These are phyloP conservation scores for Calycina herbarum DNA, from an alignment of 2,329 filamentous ascomycete genomes.

Conservation along the genomic window DNA sequence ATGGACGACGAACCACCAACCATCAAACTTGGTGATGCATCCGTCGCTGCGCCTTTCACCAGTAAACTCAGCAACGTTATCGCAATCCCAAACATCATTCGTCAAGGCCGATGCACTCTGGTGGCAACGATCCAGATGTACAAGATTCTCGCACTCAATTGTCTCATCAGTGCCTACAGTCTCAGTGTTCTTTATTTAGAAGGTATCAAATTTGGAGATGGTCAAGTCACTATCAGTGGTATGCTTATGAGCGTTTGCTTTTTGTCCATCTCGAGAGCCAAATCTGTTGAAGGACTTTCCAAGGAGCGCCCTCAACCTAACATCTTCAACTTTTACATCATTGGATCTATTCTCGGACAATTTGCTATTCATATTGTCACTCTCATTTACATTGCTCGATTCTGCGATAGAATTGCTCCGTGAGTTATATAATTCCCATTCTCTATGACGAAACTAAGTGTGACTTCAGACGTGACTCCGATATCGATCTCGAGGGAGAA, in stretches of 20 bases:
- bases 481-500: conserved; percentile 90
- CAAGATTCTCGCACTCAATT: conserved; percentile 98
- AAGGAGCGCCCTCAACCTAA: conserved; percentile 98
- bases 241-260: conserved; percentile 99
- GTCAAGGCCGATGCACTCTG: conserved; percentile 94
- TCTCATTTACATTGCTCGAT: conserved; percentile 88
- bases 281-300: conserved; percentile 90
- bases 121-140: conserved; percentile 99
- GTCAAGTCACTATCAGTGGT: conserved; percentile 96
- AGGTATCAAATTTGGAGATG: conserved; percentile 98
- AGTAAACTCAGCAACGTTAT: conserved; percentile 97
- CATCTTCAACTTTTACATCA: conserved; percentile 99
- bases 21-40: conserved; percentile 95
- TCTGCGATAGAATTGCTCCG: conserved; percentile 84
- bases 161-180: conserved; percentile 96
- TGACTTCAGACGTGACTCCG: conserved; percentile 48
- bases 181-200: conserved; percentile 94
- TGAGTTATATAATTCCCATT: conserved; percentile 49
- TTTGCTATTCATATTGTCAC: conserved; percentile 95
- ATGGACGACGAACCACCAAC: conserved; percentile 88
- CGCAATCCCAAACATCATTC: conserved; percentile 96
- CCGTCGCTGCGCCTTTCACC: conserved; percentile 94
- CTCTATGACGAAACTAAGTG: conserved; percentile 28
- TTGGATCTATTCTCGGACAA: conserved; percentile 93
- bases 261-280: conserved; percentile 95